Evolutionary conservation across 192 early-diverging fungal genomes (phyloP), one percentile per base, ranked within the genome.

Genomic region (Helicostylum pulchrum): DNA sequence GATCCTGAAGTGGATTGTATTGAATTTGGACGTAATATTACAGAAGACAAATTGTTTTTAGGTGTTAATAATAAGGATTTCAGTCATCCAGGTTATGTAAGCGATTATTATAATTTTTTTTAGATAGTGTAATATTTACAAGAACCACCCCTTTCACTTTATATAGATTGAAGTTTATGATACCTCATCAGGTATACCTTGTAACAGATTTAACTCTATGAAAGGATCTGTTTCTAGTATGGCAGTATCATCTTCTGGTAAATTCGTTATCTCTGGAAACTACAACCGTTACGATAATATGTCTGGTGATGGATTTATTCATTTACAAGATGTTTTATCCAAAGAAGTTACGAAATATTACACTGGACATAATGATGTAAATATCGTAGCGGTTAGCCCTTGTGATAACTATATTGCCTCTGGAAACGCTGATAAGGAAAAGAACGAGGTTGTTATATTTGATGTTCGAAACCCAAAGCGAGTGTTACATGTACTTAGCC

Each of bases 331-430:
- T 36, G 7, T 31, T 26, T 17, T 42, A 21, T 20, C 4, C 0
- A 14, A 8, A 12, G 7, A 44, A 6, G 53, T 51, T 7, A 43
- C 63, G 3, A 12, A 11, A 8, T 34, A 53, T 3, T 17, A n/a
- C 8, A 70, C 61, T 4, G 45, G 32, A 7, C 68, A 70, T 57
- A 6, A 19, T 2, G 68, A 70, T 42, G 68, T 70, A 2, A 70
- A 70, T 58, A 32, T 54, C 3, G 68, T 64, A 11, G 45, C 53
- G 9, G 50, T 43, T 59, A 70, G 68, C 49, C 61, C 47, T n/a
- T 70, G 68, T 26, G 60, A 50, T 7, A 50, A n/a, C 15, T 70
- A 64, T 53, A 47, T 64, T 45, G 60, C 53, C 10, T 63, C 61
- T 39, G 68, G 68, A 34, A 64, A 57, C 21, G 53, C 52, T 2